Evolutionary conservation across 805 yeast species (phyloP).

Genomic region (Wickerhamiella azymoides): DNA sequence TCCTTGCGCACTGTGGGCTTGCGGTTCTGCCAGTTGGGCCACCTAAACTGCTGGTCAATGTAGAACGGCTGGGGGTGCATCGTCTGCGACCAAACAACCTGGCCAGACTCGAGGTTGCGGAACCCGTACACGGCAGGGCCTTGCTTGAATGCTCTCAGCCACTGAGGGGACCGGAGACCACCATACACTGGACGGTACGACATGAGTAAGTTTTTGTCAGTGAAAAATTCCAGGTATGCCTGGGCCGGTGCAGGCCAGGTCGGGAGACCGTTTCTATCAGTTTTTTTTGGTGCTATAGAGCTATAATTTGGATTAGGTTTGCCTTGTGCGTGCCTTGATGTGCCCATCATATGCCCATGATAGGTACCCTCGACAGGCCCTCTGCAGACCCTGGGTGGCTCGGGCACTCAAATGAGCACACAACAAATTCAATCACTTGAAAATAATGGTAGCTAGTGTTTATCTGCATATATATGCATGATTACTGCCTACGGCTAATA

Average conservation of each 20-base stretch:
- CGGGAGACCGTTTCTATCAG: no score
- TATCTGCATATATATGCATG: background rate
- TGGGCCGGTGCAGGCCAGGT: no score
- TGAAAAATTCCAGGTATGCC: background rate
- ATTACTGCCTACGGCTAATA: conserved; percentile 7
- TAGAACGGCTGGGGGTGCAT: conserved; percentile 39
- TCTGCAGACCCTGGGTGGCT: no score
- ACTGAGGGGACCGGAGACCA: conserved; percentile 40
- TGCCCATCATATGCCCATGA: no score
- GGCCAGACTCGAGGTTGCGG: conserved; percentile 79
- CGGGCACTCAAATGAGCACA: no score
- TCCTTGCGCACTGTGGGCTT: conserved; percentile 71
- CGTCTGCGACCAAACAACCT: conserved; percentile 75
- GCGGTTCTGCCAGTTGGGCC: conserved; percentile 84
- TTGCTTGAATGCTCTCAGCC: conserved; percentile 46
- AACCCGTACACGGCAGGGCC: conserved; percentile 78
- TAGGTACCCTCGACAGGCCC: no score
- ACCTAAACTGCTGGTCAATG: conserved; percentile 54
- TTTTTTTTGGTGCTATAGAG: no score
- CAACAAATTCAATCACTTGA: no score
- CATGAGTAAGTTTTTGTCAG: conserved; percentile 5
- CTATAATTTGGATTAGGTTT: no score
- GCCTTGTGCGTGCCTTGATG: no score
- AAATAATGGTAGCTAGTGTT: no score
- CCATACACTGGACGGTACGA: conserved; percentile 16